These are phyloP conservation scores for Cryptococcus sp. DNA, from an alignment of 1,284 basidiomycete species.

Conservation along the genomic window DNA sequence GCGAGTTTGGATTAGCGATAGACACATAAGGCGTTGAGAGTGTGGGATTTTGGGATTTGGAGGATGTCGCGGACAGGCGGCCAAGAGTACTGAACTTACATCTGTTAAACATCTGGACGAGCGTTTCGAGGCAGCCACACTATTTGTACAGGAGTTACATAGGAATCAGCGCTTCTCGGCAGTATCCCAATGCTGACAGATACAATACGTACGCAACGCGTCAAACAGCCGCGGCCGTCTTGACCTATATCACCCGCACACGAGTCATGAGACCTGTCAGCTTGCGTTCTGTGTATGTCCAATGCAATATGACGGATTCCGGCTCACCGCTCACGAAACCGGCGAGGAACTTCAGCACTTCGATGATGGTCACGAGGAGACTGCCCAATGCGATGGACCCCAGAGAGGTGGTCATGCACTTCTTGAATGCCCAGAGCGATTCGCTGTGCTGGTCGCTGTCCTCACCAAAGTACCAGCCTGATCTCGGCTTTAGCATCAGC, in stretches of 20 bases:
- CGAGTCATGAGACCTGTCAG: neutral
- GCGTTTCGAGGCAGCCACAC: neutral
- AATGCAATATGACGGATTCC: neutral
- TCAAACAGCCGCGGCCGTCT: too few species aligned
- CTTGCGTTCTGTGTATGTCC: neutral
- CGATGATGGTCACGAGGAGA: constrained; percentile 81
- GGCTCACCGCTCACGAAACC: constrained; percentile 39
- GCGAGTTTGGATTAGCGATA: too few species aligned
- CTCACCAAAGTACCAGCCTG: constrained; percentile 13
- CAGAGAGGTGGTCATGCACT: constrained; percentile 77
- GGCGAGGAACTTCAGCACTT: constrained; percentile 69
- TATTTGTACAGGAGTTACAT: neutral
- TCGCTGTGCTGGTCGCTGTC: constrained; percentile 10
- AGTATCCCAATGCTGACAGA: neutral
- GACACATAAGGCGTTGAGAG: too few species aligned
- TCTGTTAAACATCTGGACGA: constrained; percentile 17
- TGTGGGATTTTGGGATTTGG: too few species aligned
- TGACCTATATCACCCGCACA: too few species aligned
- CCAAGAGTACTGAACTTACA: too few species aligned
- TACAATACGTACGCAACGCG: neutral
- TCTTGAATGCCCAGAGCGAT: constrained; percentile 66
- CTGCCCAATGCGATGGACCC: constrained; percentile 89
- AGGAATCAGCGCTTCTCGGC: constrained; percentile 4
- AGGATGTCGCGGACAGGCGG: too few species aligned
- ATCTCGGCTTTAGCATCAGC: neutral